A percentile compares a stretch with the other conserved stretches of the same genome.
phyloP scores from a whole-genome alignment of 345 rosid species.

The Pugionium cornutum region DNA sequence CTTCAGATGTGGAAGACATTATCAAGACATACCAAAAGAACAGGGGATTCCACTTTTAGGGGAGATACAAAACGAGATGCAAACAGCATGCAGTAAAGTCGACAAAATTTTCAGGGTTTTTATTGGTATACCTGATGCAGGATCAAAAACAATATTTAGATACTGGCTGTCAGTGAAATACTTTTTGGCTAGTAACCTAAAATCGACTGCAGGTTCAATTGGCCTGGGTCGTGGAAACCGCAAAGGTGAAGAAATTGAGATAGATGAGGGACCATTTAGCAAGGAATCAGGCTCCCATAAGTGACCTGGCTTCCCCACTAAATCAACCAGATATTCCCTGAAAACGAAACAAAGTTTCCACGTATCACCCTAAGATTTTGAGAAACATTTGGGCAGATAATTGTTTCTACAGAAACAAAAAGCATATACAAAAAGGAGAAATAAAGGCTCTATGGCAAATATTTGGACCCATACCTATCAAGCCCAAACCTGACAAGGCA shows the following conservation, averaged over 20 bases:
- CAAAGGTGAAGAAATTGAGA: conserved; percentile 89
- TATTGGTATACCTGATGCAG: conserved; percentile 63
- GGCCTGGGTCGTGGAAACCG: conserved; percentile 82
- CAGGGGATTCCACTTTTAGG: background rate
- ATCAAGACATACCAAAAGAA: conserved; percentile 16
- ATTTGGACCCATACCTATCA: conserved; percentile 62
- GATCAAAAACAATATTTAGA: conserved; percentile 76
- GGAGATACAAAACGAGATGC: conserved; percentile 10
- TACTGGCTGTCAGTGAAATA: conserved; percentile 77
- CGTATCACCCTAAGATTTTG: conserved; percentile 26
- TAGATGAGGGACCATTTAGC: conserved; percentile 95
- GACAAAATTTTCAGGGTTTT: background rate
- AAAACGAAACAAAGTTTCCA: conserved; percentile 40
- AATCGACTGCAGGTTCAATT: conserved; percentile 70
- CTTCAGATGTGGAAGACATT: conserved; percentile 12
- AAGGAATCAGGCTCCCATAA: conserved; percentile 91
- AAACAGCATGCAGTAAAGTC: conserved; percentile 1
- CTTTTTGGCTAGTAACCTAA: conserved; percentile 83
- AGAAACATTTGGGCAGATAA: background rate
- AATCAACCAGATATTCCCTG: conserved; percentile 97
- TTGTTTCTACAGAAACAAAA: conserved; percentile 17
- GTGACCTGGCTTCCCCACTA: conserved; percentile 88
- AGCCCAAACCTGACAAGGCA: conserved; percentile 95
- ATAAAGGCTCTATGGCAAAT: conserved; percentile 8
- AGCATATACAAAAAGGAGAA: conserved; percentile 5